A percentile compares a stretch with the other conserved stretches of the same genome.
phyloP scores from a whole-genome alignment of 805 yeast species.

The Teunomyces panamensis region DNA sequence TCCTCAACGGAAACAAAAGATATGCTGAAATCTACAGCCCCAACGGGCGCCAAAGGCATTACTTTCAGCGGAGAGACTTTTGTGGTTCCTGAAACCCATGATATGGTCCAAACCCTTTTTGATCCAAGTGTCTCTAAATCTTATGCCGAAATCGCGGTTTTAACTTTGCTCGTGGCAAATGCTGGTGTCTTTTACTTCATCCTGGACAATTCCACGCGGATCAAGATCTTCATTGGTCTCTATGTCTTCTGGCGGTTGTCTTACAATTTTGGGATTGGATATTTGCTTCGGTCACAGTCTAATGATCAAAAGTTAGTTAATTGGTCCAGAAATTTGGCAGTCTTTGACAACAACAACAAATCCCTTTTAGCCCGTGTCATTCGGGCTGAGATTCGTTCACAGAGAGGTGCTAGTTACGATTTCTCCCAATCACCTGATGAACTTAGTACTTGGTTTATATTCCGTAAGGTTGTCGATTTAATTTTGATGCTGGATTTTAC shows the following conservation, averaged over 20 bases:
- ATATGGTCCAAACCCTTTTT: conserved; percentile 77
- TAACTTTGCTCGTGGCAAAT: conserved; percentile 35
- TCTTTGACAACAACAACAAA: conserved; percentile 37
- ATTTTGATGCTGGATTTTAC: conserved; percentile 83
- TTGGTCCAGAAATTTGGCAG: conserved; percentile 43
- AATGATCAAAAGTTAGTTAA: conserved; percentile 51
- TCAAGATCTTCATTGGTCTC: conserved; percentile 45
- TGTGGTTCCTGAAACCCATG: conserved; percentile 64
- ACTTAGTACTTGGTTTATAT: conserved; percentile 79
- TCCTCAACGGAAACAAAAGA: conserved; percentile 1
- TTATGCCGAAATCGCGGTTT: conserved; percentile 58
- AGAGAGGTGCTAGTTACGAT: conserved; percentile 35
- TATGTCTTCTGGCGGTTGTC: conserved; percentile 73
- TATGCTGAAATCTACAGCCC: background rate
- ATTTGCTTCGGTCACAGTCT: conserved; percentile 63
- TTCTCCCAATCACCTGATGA: conserved; percentile 54
- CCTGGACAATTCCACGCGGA: conserved; percentile 15
- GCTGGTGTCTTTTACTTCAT: conserved; percentile 29
- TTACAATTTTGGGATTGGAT: conserved; percentile 81
- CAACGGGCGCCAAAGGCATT: conserved; percentile 29
- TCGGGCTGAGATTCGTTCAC: conserved; percentile 31
- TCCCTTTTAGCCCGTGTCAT: conserved; percentile 40
- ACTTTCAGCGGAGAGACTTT: conserved; percentile 45
- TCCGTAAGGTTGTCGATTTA: conserved; percentile 75
- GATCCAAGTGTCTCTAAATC: conserved; percentile 75